Base-by-base conservation (phyloP, 2,329 filamentous ascomycete genomes). In the Paraphaeosphaeria sporulosa region DNA sequence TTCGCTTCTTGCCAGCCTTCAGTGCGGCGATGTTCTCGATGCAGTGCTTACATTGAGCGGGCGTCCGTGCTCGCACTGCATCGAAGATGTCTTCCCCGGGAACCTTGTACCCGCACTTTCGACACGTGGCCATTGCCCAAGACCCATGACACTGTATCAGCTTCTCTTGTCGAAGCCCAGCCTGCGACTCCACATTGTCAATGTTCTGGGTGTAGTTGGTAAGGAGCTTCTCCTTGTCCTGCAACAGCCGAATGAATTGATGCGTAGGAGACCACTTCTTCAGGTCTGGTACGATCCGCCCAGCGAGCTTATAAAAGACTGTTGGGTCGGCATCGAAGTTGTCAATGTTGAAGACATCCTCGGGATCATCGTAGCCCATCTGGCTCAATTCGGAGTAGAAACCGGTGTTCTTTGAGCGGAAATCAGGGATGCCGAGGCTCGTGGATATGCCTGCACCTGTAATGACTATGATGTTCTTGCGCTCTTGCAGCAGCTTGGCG, bases 171-270 rank as follows among this genome's bases (percentile, higher is more conserved):
- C 83, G 80, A 61, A 99, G 92, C 23, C 95, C 95, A 0, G 94
- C 94, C 71, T 91, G 89, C 62, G 89, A 86, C 78, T 99, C 94
- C 54, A 97, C 88, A 70, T 97, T 97, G 82, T 99, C 95, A 72
- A 99, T 98, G 78, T 99, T 99, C 76, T 99, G 95, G 0, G 95
- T 96, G 81, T 97, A 99, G 80, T 98, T 97, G 44, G 94, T 98
- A 61, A 97, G 86, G 7, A 99, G 86, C 78, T 97, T 97, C 66
- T 87, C 89, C 77, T 93, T 91, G 68, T 94, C 86, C 78, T 99
- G 92, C 38, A 99, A 86, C 69, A 97, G 85, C 36, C 89, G 88
- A 72, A 99, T 96, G 81, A 99, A 99, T 55, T 90, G 89, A 82
- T 99, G 95, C 0, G 95, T 98, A 0, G 94, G 94, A 0, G 94